Evolutionary conservation across 164 flowering plant genomes (phyloP).

Genomic region (Litsea cubeba): DNA sequence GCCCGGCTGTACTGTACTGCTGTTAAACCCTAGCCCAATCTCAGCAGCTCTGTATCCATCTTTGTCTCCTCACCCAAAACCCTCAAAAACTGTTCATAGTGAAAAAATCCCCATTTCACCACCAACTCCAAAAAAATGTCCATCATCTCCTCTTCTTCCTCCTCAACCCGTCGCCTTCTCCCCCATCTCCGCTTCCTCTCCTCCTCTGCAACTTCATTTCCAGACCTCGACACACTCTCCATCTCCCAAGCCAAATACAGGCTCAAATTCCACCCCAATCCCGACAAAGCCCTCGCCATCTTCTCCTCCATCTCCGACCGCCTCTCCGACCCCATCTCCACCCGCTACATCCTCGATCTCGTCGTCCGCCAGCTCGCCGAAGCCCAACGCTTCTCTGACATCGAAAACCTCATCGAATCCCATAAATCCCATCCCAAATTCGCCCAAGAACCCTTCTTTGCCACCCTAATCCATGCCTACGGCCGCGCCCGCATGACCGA

Average conservation of each 20-base stretch:
- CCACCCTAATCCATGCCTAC: slow-evolving; percentile 59
- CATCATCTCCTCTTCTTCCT: neutral
- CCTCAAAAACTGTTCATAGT: neutral
- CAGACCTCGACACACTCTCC: neutral
- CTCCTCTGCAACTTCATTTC: neutral
- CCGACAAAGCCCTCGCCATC: slow-evolving; percentile 14
- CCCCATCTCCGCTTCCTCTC: neutral
- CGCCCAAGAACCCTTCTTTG: slow-evolving; percentile 51
- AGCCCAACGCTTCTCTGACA: slow-evolving; percentile 57
- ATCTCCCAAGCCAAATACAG: slow-evolving; percentile 1
- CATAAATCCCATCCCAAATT: slow-evolving; percentile 58
- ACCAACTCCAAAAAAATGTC: neutral
- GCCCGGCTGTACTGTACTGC: neutral
- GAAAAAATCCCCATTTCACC: neutral
- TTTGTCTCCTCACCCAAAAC: neutral
- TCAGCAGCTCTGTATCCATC: neutral
- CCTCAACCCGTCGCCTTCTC: neutral
- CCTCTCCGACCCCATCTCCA: slow-evolving; percentile 31
- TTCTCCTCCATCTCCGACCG: slow-evolving; percentile 7
- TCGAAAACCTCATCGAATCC: slow-evolving; percentile 60
- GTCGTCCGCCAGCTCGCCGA: slow-evolving; percentile 63
- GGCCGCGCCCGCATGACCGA: slow-evolving; percentile 78
- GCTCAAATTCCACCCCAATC: slow-evolving; percentile 6
- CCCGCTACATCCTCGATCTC: slow-evolving; percentile 59
- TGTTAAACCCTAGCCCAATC: neutral